These are phyloP conservation scores for Kluyveromyces wickerhamii DNA, from an alignment of 805 yeast genomes.

Conservation along the genomic window DNA sequence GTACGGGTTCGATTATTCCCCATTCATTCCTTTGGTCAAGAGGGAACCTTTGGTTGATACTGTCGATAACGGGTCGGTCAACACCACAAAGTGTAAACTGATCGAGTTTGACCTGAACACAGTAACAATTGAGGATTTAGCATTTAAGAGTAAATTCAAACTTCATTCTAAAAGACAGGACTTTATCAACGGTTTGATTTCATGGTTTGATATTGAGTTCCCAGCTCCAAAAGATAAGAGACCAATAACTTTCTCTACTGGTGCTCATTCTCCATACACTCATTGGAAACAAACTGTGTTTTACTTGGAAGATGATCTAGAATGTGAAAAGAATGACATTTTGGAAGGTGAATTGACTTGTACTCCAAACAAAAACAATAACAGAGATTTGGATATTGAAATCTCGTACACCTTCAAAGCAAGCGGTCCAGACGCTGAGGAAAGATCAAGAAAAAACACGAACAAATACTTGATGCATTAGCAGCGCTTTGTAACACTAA, in stretches of 20 bases:
- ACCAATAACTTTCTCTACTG: constrained; percentile 75
- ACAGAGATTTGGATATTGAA: constrained; percentile 83
- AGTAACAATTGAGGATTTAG: constrained; percentile 71
- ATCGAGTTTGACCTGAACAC: constrained; percentile 86
- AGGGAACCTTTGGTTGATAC: constrained; percentile 92
- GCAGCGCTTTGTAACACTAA: no score
- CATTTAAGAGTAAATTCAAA: constrained; percentile 63
- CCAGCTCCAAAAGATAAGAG: constrained; percentile 47
- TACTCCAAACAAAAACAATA: constrained; percentile 69
- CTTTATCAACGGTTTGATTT: constrained; percentile 76
- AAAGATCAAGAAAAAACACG: constrained; percentile 52
- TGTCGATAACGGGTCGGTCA: constrained; percentile 72
- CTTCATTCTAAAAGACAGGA: constrained; percentile 73
- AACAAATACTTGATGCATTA: constrained; percentile 67
- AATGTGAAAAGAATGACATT: constrained; percentile 65
- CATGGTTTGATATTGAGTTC: constrained; percentile 94
- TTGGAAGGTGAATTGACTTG: constrained; percentile 66
- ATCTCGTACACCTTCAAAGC: constrained; percentile 45
- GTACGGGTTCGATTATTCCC: constrained; percentile 93
- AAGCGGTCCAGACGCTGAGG: constrained; percentile 36
- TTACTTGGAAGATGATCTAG: constrained; percentile 75
- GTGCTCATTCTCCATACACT: constrained; percentile 88
- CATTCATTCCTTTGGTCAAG: constrained; percentile 80
- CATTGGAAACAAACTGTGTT: constrained; percentile 99
- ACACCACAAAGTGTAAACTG: constrained; percentile 63